Percentiles rank a stretch among this genome's conserved stretches.
These are phyloP conservation scores for Persicaria tinctoria DNA, from an alignment of 148 eudicot species.

Conservation along the genomic window DNA sequence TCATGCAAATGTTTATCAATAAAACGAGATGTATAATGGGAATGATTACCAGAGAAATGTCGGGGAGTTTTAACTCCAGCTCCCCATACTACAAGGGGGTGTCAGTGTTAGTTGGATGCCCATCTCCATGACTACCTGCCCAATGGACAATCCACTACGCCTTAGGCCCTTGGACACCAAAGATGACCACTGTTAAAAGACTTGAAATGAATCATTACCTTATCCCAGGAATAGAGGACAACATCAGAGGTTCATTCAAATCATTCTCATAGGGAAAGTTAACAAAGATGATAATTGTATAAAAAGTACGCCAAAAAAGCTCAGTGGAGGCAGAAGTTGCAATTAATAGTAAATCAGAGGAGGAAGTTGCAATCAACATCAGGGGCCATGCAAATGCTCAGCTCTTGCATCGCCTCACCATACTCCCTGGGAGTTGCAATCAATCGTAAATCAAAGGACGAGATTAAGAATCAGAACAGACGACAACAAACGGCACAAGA, in stretches of 20 bases:
- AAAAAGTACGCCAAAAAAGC: background rate
- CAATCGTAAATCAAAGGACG: background rate
- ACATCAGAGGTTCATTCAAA: background rate
- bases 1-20: constrained; percentile 86
- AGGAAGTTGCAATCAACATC: too few relatives aligned
- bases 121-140: constrained; percentile 94
- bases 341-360: too few relatives aligned
- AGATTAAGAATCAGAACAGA: background rate
- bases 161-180: background rate
- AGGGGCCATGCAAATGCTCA: constrained; percentile 89
- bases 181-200: background rate
- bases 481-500: too few relatives aligned
- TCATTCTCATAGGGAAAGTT: background rate
- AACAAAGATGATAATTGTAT: background rate
- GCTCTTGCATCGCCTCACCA: constrained; percentile 80
- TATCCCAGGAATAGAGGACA: background rate
- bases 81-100: constrained; percentile 98
- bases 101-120: constrained; percentile 77
- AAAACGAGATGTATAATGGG: constrained; percentile 52
- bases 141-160: background rate
- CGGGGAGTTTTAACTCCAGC: constrained; percentile 76
- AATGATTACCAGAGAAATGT: constrained; percentile 49
- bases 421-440: constrained; percentile 47
- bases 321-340: background rate
- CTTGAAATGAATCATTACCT: background rate